phyloP scores from a whole-genome alignment of 2,329 filamentous ascomycete genomes.

The Sarocladium strictum region DNA sequence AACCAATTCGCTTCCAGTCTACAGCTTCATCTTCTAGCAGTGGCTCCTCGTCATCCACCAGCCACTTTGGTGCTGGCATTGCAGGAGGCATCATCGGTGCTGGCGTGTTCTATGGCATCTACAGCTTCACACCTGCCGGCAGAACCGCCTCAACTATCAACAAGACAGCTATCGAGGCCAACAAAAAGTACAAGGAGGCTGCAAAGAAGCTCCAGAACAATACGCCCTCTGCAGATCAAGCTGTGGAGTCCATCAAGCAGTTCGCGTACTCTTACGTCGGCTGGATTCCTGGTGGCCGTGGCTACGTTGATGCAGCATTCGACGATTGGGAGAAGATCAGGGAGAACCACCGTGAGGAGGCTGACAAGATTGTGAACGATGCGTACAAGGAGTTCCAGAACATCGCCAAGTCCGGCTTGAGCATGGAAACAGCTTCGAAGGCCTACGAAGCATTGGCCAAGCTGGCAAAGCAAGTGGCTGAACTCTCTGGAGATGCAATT shows the following conservation, averaged over 20 bases:
- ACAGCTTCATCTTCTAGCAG: conserved; percentile 24
- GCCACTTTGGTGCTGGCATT: conserved; percentile 33
- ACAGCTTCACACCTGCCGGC: conserved; percentile 38
- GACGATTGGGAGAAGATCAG: conserved; percentile 64
- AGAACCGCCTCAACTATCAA: conserved; percentile 36
- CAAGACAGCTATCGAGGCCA: conserved; percentile 46
- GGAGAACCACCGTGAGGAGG: conserved; percentile 62
- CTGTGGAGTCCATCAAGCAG: conserved; percentile 58
- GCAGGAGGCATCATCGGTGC: conserved; percentile 39
- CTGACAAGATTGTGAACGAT: conserved; percentile 61
- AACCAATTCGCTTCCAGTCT: conserved; percentile 34
- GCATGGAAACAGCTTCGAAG: conserved; percentile 54
- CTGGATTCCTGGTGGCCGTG: conserved; percentile 65
- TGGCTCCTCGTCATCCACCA: conserved; percentile 20
- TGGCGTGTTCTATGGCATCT: conserved; percentile 35
- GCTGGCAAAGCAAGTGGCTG: conserved; percentile 51
- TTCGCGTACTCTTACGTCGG: conserved; percentile 63
- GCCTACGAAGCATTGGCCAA: conserved; percentile 59
- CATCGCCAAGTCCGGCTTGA: conserved; percentile 53
- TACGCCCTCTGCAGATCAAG: conserved; percentile 61
- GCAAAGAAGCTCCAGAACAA: conserved; percentile 54
- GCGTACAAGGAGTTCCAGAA: conserved; percentile 63
- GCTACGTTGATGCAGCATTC: conserved; percentile 64
- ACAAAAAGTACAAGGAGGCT: conserved; percentile 54
- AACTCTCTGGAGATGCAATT: conserved; percentile 56